Percentiles rank a stretch among this genome's conserved stretches.
Evolutionary conservation across 2,329 filamentous ascomycete species (phyloP).

Genomic region (Phialemoniopsis sp.): DNA sequence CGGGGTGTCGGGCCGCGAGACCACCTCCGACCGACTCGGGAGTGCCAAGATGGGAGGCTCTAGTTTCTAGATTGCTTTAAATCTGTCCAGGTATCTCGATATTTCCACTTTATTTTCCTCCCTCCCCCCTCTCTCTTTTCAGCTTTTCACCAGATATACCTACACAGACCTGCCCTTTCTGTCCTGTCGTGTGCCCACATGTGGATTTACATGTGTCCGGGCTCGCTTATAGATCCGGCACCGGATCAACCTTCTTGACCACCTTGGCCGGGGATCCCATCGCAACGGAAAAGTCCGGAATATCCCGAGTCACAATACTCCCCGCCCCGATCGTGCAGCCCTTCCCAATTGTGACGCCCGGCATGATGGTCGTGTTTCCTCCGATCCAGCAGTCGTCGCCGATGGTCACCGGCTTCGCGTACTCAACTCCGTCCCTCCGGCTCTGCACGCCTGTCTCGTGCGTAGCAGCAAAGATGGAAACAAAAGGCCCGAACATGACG

Average conservation of each 20-base stretch:
- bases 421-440: constrained; percentile 42
- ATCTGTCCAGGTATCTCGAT: too few species aligned
- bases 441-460: constrained; percentile 63
- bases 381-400: constrained; percentile 54
- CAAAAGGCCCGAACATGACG: constrained; percentile 68
- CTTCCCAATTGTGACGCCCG: constrained; percentile 47
- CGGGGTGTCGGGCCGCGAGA: background rate
- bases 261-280: constrained; percentile 44
- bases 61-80: too few species aligned
- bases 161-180: too few species aligned
- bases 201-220: too few species aligned
- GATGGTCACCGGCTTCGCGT: constrained; percentile 39
- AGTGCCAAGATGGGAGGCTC: too few species aligned
- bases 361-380: constrained; percentile 42
- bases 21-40: too few species aligned
- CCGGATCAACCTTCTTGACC: constrained; percentile 37
- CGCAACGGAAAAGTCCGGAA: constrained; percentile 43
- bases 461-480: constrained; percentile 65
- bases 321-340: constrained; percentile 47
- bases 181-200: too few species aligned
- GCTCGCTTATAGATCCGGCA: constrained; percentile 20
- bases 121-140: too few species aligned
- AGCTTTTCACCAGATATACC: background rate
- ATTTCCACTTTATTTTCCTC: too few species aligned
- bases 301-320: constrained; percentile 43